Conservation (phyloP, 495 filamentous ascomycete species). For the Eremomyces bilateralis region DNA sequence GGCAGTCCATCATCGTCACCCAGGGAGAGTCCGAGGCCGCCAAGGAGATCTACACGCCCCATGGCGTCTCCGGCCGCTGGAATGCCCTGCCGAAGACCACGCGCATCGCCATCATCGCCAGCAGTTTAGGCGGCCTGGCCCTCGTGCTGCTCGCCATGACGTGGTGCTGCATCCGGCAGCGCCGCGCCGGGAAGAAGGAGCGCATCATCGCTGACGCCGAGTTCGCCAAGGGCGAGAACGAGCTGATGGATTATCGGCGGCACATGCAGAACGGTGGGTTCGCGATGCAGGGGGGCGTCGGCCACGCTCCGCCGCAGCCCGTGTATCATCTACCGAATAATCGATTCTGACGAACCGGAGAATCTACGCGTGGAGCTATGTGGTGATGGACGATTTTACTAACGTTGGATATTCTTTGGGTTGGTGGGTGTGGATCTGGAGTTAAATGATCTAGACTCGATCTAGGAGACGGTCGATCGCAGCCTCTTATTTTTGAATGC, state of each 20-base stretch:
- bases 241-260: conserved; percentile 33
- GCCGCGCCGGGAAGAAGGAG: conserved; percentile 41
- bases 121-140: conserved; percentile 27
- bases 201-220: conserved; percentile 31
- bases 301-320: no score
- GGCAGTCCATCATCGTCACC: conserved; percentile 48
- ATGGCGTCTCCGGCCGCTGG: conserved; percentile 16
- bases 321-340: no score
- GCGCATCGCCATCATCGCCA: conserved; percentile 37
- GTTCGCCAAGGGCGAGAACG: conserved; percentile 36
- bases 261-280: conserved; percentile 2
- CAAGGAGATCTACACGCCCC: conserved; percentile 5
- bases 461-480: no score
- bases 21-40: conserved; percentile 41
- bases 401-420: no score
- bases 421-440: no score
- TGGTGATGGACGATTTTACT: no score
- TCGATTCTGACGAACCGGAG: no score
- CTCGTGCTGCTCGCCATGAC: conserved; percentile 26
- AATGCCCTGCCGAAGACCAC: conserved; percentile 27
- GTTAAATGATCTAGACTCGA: no score
- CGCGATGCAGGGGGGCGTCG: no score
- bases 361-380: no score
- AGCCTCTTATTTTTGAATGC: no score
- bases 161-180: conserved; percentile 44